Percentiles rank a stretch among this genome's conserved stretches.
phyloP scores from a whole-genome alignment of 2,329 filamentous ascomycete species.

The Calonectria leucothoes region DNA sequence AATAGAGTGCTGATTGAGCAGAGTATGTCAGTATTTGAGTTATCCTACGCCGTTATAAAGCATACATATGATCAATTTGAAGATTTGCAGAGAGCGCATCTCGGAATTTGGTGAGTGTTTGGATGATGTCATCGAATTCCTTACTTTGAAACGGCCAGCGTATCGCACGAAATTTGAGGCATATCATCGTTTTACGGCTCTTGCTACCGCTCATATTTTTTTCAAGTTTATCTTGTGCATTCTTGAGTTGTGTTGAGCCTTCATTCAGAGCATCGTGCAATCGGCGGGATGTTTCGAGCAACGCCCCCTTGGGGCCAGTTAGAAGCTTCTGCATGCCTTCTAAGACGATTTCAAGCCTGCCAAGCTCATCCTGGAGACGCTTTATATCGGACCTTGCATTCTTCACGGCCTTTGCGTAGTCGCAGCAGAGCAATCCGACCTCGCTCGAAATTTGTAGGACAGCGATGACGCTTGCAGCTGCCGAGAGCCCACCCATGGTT shows the following conservation, averaged over 20 bases:
- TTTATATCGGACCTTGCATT: background rate
- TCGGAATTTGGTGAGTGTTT: slow-evolving; percentile 40
- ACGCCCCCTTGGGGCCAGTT: background rate
- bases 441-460: background rate
- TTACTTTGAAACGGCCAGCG: background rate
- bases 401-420: background rate
- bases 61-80: background rate
- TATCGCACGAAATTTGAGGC: background rate
- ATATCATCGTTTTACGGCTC: background rate
- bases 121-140: slow-evolving; percentile 34
- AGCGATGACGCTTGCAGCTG: background rate
- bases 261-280: background rate
- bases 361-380: background rate
- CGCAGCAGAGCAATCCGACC: background rate
- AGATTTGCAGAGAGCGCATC: background rate
- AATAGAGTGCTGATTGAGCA: no score
- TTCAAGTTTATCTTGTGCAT: background rate
- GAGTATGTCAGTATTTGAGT: no score
- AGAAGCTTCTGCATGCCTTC: background rate
- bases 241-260: background rate
- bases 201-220: background rate
- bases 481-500: background rate
- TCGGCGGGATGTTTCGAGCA: background rate
- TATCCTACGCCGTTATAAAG: background rate
- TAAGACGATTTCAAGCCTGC: background rate